Evolutionary conservation across 2,329 filamentous ascomycete genomes (phyloP).

Genomic region (Coniochaeta sp.): DNA sequence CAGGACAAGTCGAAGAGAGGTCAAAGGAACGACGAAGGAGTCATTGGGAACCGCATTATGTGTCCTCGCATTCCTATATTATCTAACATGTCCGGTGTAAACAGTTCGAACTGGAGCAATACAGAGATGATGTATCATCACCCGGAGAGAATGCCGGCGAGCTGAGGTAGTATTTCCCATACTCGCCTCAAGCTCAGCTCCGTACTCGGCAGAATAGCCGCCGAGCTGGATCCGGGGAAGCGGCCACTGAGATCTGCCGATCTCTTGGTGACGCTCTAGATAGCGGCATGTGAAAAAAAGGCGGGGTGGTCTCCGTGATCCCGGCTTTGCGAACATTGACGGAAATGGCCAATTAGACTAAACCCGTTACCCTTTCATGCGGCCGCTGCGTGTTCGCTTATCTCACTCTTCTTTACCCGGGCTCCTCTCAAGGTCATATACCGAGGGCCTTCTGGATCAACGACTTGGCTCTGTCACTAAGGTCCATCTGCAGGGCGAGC

Average conservation of each 20-base stretch:
- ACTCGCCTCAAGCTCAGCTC: background rate
- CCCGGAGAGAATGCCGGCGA: background rate
- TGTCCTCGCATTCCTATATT: background rate
- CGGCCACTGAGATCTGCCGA: background rate
- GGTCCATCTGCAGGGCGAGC: conserved; percentile 57
- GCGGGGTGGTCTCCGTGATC: background rate
- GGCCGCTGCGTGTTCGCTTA: background rate
- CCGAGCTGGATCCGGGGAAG: background rate
- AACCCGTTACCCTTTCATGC: background rate
- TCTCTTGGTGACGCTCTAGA: background rate
- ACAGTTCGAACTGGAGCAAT: background rate
- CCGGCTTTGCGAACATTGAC: background rate
- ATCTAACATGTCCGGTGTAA: background rate
- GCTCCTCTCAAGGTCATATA: background rate
- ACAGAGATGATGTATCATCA: background rate
- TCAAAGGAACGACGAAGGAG: background rate
- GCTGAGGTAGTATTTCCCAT: background rate
- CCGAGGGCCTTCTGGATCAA: conserved; percentile 57
- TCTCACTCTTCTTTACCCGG: background rate
- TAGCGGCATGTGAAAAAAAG: background rate
- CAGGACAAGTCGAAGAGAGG: background rate
- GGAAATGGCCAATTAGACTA: background rate
- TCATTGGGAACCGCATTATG: background rate
- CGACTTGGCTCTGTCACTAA: conserved; percentile 53
- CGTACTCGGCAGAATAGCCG: background rate